Conservation (phyloP, 2,329 filamentous ascomycete genomes). For the Exophiala dermatitidis region DNA sequence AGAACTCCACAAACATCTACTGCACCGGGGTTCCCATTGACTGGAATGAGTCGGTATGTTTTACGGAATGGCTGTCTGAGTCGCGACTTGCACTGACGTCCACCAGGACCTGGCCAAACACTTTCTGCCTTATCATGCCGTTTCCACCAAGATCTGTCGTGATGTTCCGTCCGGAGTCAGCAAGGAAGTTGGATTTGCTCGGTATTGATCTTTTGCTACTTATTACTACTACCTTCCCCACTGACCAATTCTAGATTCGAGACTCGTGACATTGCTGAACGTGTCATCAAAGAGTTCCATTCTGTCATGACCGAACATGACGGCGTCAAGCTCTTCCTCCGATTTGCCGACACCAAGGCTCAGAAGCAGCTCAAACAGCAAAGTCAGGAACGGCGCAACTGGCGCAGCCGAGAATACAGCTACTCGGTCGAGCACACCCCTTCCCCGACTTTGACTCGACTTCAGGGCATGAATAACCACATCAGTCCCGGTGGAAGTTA, state of each 20-base stretch:
- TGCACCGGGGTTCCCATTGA: conserved; percentile 92
- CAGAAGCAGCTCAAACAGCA: conserved; percentile 96
- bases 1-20: conserved; percentile 86
- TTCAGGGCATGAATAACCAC: conserved; percentile 36
- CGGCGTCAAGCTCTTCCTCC: conserved; percentile 79
- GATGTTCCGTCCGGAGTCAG: conserved; percentile 80
- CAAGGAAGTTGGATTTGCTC: conserved; percentile 93
- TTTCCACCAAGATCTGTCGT: conserved; percentile 91
- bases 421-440: conserved; percentile 44
- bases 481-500: conserved; percentile 40
- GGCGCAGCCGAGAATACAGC: conserved; percentile 93
- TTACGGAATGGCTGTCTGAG: background rate
- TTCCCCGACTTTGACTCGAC: conserved; percentile 38
- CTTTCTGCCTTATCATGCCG: conserved; percentile 54
- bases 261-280: conserved; percentile 77
- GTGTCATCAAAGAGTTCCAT: conserved; percentile 80
- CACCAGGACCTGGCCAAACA: conserved; percentile 66
- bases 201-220: conserved; percentile 48
- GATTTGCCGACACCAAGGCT: conserved; percentile 91
- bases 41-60: conserved; percentile 76
- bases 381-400: conserved; percentile 88
- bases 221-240: background rate
- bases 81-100: conserved; percentile 20
- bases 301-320: conserved; percentile 70
- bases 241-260: conserved; percentile 61